Base-by-base conservation (phyloP, 306 rosid genomes). In the Casuarina equisetifolia region DNA sequence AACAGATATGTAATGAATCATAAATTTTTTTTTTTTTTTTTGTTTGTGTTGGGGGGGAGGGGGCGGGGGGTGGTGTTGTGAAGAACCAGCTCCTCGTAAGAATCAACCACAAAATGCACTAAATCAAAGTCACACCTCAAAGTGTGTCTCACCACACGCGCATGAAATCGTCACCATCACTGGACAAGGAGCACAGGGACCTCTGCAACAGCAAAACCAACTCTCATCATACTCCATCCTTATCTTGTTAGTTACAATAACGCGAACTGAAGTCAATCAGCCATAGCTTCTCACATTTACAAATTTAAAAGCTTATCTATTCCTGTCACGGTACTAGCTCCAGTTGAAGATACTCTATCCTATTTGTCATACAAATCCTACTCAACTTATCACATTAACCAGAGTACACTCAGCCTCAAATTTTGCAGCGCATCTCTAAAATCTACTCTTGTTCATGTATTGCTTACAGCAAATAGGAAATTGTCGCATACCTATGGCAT, bases 181-280 rank as follows among this genome's bases (percentile, higher is more conserved):
- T 6, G 97, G 98, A 76, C 98, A 95, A 74, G 98, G 98, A 84
- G 98, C 95, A 85, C 97, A 95, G 72, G 95, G 77, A 85, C 97
- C 98, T 76, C 98, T 95, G 97, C 87, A 82, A 68, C 48, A 89
- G 80, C 77, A 82, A 90, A 86, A 61, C 64, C 53, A 70, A 71
- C 67, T 72, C 59, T 25, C 77, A 76, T 78, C 74, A 78, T 53
- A 38, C 48, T 71, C 6, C 35, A 19, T 48, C 32, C 13, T 53
- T 32, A 11, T 64, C 57, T 5, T 35, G 43, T 5, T 74, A 66
- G 68, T 52, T 55, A 80, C 9, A 36, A 81, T 49, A 66, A 72
- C 39, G 66, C 19, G 58, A 55, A 83, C 46, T 57, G 50, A 81
- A 80, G 58, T 1, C 11, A 4, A 4, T 44, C 69, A 36, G 44